These are phyloP conservation scores for Vitis hybrid DNA, from an alignment of 177 flowering plant genomes.

Conservation along the genomic window DNA sequence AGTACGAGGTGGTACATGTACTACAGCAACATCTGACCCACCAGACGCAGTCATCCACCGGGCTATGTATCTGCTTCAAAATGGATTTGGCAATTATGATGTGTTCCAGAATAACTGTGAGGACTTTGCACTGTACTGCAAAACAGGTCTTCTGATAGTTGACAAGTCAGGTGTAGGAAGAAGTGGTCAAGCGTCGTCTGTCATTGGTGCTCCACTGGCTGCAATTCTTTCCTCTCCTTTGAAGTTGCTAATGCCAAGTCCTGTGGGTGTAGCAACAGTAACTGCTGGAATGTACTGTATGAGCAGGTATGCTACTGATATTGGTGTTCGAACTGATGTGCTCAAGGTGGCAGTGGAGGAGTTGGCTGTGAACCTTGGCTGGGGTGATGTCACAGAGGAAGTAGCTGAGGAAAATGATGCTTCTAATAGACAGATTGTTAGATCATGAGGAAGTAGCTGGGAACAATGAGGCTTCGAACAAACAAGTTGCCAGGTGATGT, in stretches of 20 bases:
- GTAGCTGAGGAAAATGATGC: slow-evolving; percentile 16
- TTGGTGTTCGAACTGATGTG: slow-evolving; percentile 91
- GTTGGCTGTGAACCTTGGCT: slow-evolving; percentile 66
- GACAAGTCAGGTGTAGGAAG: slow-evolving; percentile 74
- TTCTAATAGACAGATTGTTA: slow-evolving; percentile 14
- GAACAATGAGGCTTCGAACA: slow-evolving; percentile 7
- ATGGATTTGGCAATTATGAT: slow-evolving; percentile 92
- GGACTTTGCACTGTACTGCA: slow-evolving; percentile 92
- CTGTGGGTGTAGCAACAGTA: slow-evolving; percentile 77
- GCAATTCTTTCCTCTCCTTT: slow-evolving; percentile 86
- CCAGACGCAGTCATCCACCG: slow-evolving; percentile 70
- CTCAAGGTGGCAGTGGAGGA: slow-evolving; percentile 91
- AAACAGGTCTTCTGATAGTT: slow-evolving; percentile 75
- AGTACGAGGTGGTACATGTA: slow-evolving; percentile 95
- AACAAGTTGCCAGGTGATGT: slow-evolving; percentile 17
- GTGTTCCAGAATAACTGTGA: slow-evolving; percentile 91
- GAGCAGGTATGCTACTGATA: slow-evolving; percentile 92
- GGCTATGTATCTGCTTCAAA: slow-evolving; percentile 91
- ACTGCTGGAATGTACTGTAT: slow-evolving; percentile 94
- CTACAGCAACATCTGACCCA: slow-evolving; percentile 79
- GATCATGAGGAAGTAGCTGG: slow-evolving; percentile 7
- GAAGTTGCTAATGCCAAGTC: slow-evolving; percentile 77
- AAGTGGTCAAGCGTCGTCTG: slow-evolving; percentile 94
- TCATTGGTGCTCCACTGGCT: slow-evolving; percentile 91
- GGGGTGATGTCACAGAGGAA: slow-evolving; percentile 27